Evolutionary conservation across 371 early-diverging fungal genomes (phyloP), one percentile per base, ranked within the genome.

Genomic region (Mortierella sp.): DNA sequence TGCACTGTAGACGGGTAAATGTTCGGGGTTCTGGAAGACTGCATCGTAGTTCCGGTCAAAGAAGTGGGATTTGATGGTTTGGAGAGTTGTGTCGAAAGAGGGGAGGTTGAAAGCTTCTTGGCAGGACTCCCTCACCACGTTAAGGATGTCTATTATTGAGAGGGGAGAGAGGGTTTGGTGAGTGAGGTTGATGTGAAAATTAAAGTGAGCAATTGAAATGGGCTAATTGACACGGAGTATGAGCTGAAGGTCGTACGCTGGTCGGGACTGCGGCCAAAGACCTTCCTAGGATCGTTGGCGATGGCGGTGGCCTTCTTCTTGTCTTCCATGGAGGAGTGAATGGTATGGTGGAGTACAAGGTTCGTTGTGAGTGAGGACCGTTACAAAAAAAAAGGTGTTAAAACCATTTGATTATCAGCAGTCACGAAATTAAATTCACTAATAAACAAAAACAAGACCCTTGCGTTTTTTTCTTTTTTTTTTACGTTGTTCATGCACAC

Each of bases 1-100:
- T 2, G 97, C 96, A 41, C 95, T 93, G 83, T 98, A 98, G 0
- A 96, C 95, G 24, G 94, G 93, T 11, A 97, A 87, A 73, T 95
- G 93, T 41, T 80, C 80, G 0, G 94, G 92, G 51, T 93, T 92
- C 21, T 92, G 92, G 86, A 98, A 98, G 29, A 98, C 96, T 3
- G 93, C 93, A 73, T 92, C 92, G 87, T 96, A 98, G 84, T 97
- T 94, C 60, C 98, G 94, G 49, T 91, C 91, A 48, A 91, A 94
- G 82, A 98, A 98, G 43, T 90, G 91, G 11, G 93, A 90, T 82
- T 97, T 97, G 85, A 98, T 98, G 41, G 79, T 83, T 70, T 95
- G 95, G 1, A 95, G 88, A 1, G 91, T 92, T 21, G 72, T 87
- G 4, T 89, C 86, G 82, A 96, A 96, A 71, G 94, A 93, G 0